Evolutionary conservation across 352 stramenopile species (phyloP).

Genomic region (Phytophthora hibernalis): DNA sequence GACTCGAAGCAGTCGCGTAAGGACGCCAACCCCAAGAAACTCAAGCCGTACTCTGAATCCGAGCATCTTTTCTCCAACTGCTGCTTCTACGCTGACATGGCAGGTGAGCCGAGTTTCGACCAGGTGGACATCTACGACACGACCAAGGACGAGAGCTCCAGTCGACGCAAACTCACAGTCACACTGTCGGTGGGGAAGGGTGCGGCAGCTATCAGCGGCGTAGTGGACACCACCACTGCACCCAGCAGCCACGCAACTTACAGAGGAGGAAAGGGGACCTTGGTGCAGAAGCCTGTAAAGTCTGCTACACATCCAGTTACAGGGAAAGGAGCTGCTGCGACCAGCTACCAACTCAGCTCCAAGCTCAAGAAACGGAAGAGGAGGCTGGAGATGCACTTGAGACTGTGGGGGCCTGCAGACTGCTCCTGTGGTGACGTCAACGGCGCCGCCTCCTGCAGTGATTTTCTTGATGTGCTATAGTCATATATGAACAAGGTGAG

Average conservation of each 20-base stretch:
- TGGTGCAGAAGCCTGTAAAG: constrained; percentile 39
- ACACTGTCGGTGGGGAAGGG: constrained; percentile 49
- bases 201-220: constrained; percentile 9
- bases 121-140: constrained; percentile 60
- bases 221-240: constrained; percentile 17
- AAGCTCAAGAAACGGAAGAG: constrained; percentile 68
- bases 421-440: not conserved
- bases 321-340: constrained; percentile 31
- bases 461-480: constrained; percentile 74
- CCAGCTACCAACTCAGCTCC: constrained; percentile 41
- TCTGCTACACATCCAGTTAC: constrained; percentile 3
- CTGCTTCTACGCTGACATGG: constrained; percentile 70
- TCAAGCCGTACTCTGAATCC: constrained; percentile 77
- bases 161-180: constrained; percentile 55
- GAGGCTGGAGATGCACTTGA: constrained; percentile 36
- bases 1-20: constrained; percentile 83
- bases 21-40: constrained; percentile 80
- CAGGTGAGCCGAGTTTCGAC: constrained; percentile 55
- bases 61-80: constrained; percentile 85
- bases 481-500: not conserved
- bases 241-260: constrained; percentile 13
- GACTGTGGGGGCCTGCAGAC: constrained; percentile 10
- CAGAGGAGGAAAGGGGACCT: constrained; percentile 38
- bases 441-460: constrained; percentile 34
- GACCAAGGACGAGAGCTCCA: constrained; percentile 38